Conservation (phyloP, 129 eudicot genomes). For the Lonicera japonica region DNA sequence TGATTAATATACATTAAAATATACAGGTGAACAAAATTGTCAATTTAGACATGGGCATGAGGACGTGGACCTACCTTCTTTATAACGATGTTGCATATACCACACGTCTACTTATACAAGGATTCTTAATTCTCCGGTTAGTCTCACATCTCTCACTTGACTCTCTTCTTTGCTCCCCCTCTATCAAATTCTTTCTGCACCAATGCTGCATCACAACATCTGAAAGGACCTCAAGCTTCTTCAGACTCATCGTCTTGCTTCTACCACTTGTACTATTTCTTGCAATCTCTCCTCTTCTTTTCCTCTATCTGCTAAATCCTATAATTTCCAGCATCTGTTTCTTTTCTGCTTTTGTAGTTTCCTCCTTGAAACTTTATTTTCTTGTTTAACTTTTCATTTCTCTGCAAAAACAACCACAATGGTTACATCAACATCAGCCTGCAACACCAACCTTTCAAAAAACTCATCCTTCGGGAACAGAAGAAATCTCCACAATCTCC, state of each 20-base stretch:
- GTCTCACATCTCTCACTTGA: neutral
- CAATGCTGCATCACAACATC: neutral
- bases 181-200: neutral
- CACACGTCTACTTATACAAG: constrained; percentile 17
- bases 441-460: constrained; percentile 28
- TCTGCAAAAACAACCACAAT: constrained; percentile 15
- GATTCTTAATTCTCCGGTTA: constrained; percentile 12
- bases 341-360: neutral
- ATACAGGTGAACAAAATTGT: no score
- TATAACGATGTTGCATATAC: neutral
- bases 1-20: no score
- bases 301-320: constrained; percentile 7
- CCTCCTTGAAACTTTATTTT: neutral
- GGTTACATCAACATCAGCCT: constrained; percentile 25
- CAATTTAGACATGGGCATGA: constrained; percentile 12
- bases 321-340: neutral
- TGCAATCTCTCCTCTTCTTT: constrained; percentile 7
- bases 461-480: constrained; percentile 27
- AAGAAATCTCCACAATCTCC: constrained; percentile 33
- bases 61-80: constrained; percentile 32
- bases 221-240: neutral
- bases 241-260: neutral
- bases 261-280: neutral
- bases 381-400: constrained; percentile 3
- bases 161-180: constrained; percentile 18